Conservation (phyloP, 805 yeast species). For the Kodamaea sagamina region DNA sequence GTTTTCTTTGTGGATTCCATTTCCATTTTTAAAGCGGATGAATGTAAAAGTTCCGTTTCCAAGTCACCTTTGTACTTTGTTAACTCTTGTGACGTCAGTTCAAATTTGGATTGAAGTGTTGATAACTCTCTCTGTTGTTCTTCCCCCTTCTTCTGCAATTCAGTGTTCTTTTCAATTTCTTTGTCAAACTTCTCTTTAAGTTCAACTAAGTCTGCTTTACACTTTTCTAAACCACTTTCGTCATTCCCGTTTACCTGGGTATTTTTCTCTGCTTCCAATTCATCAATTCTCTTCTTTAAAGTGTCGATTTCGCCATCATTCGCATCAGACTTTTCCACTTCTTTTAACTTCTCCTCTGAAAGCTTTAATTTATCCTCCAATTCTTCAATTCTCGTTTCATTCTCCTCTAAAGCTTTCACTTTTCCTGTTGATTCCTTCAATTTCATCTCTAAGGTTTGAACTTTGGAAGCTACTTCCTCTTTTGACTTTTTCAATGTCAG, state of each 20-base stretch:
- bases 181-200: constrained; percentile 7
- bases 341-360: background rate
- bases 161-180: background rate
- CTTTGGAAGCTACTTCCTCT: constrained; percentile 1
- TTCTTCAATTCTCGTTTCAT: background rate
- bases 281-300: background rate
- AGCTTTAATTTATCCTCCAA: constrained; percentile 2
- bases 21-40: background rate
- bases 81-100: background rate
- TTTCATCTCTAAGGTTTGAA: constrained; percentile 6
- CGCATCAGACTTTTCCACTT: background rate
- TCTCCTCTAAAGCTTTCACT: background rate
- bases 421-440: background rate
- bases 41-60: background rate
- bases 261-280: constrained; percentile 2
- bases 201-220: background rate
- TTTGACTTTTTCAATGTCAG: constrained; percentile 11
- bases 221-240: background rate
- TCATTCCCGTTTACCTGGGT: background rate
- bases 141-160: constrained; percentile 6
- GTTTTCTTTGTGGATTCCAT: background rate
- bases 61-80: background rate
- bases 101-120: background rate
- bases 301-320: background rate
- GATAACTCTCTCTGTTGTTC: constrained; percentile 9